Evolutionary conservation across 2,329 filamentous ascomycete species (phyloP).

Genomic region (Emmonsiellopsis sp.): DNA sequence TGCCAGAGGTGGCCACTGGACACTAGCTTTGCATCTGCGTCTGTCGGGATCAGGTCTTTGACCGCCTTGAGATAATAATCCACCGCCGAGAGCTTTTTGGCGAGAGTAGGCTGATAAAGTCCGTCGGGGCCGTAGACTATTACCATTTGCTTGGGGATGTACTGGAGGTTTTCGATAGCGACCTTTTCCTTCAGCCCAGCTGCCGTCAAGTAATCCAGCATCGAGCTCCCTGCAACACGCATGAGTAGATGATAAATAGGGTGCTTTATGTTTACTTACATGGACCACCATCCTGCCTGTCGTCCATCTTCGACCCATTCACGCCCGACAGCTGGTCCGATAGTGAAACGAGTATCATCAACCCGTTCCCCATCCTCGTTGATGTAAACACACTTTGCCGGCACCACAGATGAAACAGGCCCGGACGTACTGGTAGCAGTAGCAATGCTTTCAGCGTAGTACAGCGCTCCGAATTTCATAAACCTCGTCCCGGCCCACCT

Average conservation of each 20-base stretch:
- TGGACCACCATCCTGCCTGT: background rate
- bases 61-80: background rate
- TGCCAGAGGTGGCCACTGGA: conserved; percentile 17
- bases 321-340: background rate
- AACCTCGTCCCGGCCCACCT: too few species aligned
- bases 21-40: background rate
- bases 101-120: background rate
- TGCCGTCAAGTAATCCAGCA: background rate
- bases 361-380: background rate
- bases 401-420: too few species aligned
- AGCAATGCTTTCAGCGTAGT: too few species aligned
- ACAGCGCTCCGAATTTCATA: too few species aligned
- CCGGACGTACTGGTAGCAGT: too few species aligned
- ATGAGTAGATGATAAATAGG: background rate
- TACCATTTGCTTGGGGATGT: background rate
- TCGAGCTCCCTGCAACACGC: background rate
- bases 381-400: background rate
- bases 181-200: background rate
- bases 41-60: background rate
- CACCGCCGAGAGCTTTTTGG: background rate
- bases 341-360: background rate
- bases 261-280: background rate
- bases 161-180: background rate
- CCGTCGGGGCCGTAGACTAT: background rate
- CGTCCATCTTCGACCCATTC: background rate